Evolutionary conservation across 2,329 filamentous ascomycete genomes (phyloP).

Genomic region (Onygenales sp.): DNA sequence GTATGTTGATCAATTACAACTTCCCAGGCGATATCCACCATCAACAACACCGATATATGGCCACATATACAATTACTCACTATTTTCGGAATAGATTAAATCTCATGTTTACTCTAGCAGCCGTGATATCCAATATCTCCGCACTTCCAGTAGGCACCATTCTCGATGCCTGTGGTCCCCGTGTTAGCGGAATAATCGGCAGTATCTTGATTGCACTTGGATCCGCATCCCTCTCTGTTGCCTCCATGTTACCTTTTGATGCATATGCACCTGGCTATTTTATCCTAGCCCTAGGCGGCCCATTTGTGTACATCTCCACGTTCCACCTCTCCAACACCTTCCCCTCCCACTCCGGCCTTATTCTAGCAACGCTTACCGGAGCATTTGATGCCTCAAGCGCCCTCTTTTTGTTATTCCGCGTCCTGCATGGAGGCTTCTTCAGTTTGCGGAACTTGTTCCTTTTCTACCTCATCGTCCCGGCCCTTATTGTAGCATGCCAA

Average conservation of each 20-base stretch:
- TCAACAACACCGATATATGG: background rate
- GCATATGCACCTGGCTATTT: slow-evolving; percentile 66
- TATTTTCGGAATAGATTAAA: slow-evolving; percentile 53
- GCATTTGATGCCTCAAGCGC: slow-evolving; percentile 78
- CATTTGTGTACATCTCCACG: slow-evolving; percentile 72
- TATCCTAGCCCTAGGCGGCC: slow-evolving; percentile 66
- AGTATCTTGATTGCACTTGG: slow-evolving; percentile 60
- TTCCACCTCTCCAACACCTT: slow-evolving; percentile 83
- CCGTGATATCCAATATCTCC: slow-evolving; percentile 77
- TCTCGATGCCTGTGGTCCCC: slow-evolving; percentile 72
- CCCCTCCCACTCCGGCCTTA: slow-evolving; percentile 65
- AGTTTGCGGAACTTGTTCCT: slow-evolving; percentile 62
- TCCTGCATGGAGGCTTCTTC: slow-evolving; percentile 24
- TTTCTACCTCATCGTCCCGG: slow-evolving; percentile 60
- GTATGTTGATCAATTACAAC: slow-evolving; percentile 18
- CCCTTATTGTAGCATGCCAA: slow-evolving; percentile 56
- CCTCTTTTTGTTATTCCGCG: slow-evolving; percentile 12
- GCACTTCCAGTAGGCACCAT: slow-evolving; percentile 79
- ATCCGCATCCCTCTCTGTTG: slow-evolving; percentile 63
- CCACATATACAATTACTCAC: background rate
- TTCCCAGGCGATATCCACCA: background rate
- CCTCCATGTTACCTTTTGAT: slow-evolving; percentile 58
- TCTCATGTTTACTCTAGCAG: slow-evolving; percentile 85
- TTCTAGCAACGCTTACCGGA: slow-evolving; percentile 68
- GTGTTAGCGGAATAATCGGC: slow-evolving; percentile 63